Conservation (phyloP, 73 alveolate genomes). For the Paramecium biaurelia region DNA sequence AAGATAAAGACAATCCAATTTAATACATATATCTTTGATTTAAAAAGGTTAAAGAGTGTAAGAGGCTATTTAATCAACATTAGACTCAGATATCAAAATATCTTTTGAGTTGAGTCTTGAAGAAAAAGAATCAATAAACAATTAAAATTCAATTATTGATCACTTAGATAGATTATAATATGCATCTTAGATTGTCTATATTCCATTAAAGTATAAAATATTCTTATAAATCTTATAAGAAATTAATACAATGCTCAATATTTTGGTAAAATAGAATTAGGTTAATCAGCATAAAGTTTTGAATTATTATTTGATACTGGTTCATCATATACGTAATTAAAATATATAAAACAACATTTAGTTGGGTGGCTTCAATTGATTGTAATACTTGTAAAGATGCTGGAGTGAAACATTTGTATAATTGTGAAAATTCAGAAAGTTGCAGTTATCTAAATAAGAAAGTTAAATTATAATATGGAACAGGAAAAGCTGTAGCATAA, state of each 20-base stretch:
- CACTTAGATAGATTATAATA: background rate
- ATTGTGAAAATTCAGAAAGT: background rate
- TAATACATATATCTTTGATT: background rate
- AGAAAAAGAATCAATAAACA: background rate
- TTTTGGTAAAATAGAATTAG: slow-evolving; percentile 75
- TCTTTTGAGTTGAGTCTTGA: background rate
- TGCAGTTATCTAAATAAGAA: background rate
- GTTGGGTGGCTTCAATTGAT: background rate
- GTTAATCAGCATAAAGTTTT: slow-evolving; percentile 81
- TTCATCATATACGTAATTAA: slow-evolving; percentile 72
- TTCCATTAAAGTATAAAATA: background rate
- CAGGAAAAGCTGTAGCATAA: background rate
- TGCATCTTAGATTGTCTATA: background rate
- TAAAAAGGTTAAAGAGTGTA: background rate
- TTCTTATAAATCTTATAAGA: background rate
- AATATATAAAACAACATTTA: background rate
- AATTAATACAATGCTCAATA: slow-evolving; percentile 76
- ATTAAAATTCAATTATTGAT: background rate
- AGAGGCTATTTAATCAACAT: background rate
- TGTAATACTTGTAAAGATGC: background rate
- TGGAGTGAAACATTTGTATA: background rate
- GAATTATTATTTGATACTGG: slow-evolving; percentile 92
- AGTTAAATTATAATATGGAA: background rate
- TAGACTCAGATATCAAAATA: background rate
- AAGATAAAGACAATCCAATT: background rate